Percentiles rank a stretch among this genome's conserved stretches.
These are phyloP conservation scores for Syncephalastrum sp. DNA, from an alignment of 371 early-diverging fungal species.

Conservation along the genomic window DNA sequence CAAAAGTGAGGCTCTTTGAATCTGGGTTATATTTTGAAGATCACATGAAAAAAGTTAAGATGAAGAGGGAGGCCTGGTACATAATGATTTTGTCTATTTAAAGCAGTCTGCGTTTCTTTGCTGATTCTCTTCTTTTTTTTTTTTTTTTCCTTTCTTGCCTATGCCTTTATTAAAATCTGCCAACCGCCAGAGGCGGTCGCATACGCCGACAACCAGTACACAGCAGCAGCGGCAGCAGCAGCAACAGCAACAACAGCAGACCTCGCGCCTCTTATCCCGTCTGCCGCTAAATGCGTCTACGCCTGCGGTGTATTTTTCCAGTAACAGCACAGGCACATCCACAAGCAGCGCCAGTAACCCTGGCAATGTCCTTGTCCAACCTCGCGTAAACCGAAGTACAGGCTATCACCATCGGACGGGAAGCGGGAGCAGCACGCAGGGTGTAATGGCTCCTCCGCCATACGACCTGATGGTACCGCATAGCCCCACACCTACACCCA, in stretches of 20 bases:
- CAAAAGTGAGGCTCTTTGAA: no score
- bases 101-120: constrained; percentile 2
- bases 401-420: constrained; percentile 7
- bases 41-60: constrained; percentile 6
- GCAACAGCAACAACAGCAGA: no score
- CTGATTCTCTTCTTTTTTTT: constrained; percentile 5
- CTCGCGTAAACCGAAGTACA: constrained; percentile 15
- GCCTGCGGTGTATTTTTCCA: constrained; percentile 16
- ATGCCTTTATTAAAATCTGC: constrained; percentile 5
- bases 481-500: constrained; percentile 27
- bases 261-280: constrained; percentile 16
- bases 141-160: constrained; percentile 5
- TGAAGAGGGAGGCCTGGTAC: no score
- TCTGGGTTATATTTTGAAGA: constrained; percentile 1
- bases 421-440: constrained; percentile 2
- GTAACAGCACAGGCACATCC: constrained; percentile 1
- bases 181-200: constrained; percentile 14
- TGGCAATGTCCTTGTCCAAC: constrained; percentile 6
- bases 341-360: no score
- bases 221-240: no score
- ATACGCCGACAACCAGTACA: constrained; percentile 11
- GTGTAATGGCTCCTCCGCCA: constrained; percentile 12
- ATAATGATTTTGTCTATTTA: not conserved
- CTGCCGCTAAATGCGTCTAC: constrained; percentile 20
- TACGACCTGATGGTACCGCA: constrained; percentile 6